Evolutionary conservation across 225 moss, liverwort and hornwort species (phyloP), one percentile per base, ranked within the genome.

Genomic region (Bryoerythrophyllum caledonicum): DNA sequence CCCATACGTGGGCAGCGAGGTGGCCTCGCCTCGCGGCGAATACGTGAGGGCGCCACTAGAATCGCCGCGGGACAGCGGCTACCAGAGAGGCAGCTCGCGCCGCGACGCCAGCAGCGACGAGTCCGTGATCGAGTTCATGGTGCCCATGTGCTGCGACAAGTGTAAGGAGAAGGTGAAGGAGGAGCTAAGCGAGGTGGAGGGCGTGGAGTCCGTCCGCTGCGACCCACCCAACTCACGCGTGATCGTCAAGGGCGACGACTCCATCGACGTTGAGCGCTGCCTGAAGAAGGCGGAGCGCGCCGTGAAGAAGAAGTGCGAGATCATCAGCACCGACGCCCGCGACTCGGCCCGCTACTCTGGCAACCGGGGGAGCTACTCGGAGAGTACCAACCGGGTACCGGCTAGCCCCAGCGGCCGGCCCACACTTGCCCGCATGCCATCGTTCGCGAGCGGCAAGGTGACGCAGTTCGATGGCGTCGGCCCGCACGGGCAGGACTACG

Each of bases 121-220:
- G 67, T 16, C 81, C 51, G 79, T 84, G 14, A 21, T 81, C 19
- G 87, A 80, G 62, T 20, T 87, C 6, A 87, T 64, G 84, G 87
- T 87, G 64, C 87, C 87, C 2, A 87, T 87, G 87, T 85, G 87
- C 51, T 87, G 84, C 71, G 37, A 51, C 8, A 87, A 82, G 25
- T 85, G 87, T 72, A 59, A 71, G 73, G 87, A 85, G 84, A 87
- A 87, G 60, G 87, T 87, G 32, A 20, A 65, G 10, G 87, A 87
- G 70, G 82, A 78, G 57, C 53, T 87, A 1, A 4, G 10, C 8
- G 84, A 87, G 30, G 67, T 85, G 0, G 72, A 82, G 0, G 87
- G 87, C 34, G 87, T 87, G 25, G 79, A 72, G 4, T 51, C 25
- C 9, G 57, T 87, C 1, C 62, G 64, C 16, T 82, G 77, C 51